Conservation (phyloP, 768 basidiomycete species). For the Calocybe gangraenosa region DNA sequence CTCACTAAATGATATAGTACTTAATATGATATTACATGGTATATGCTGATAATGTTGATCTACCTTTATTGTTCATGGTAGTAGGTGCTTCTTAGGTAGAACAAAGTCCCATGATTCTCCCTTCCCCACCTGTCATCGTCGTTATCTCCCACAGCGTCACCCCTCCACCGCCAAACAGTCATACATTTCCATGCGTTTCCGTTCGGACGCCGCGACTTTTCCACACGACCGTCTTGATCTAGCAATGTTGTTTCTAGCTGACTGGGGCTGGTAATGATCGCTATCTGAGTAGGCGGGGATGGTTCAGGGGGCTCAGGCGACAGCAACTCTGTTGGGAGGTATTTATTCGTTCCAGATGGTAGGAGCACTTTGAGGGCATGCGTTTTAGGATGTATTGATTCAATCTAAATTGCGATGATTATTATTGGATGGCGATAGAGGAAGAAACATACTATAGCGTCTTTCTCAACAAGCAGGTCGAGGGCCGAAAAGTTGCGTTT, state of each 20-base stretch:
- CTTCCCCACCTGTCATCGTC: slow-evolving; percentile 34
- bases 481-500: slow-evolving; percentile 40
- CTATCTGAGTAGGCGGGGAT: slow-evolving; percentile 24
- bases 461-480: slow-evolving; percentile 46
- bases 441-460: slow-evolving; percentile 38
- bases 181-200: slow-evolving; percentile 57
- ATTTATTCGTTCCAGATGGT: slow-evolving; percentile 28
- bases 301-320: slow-evolving; percentile 24
- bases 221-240: slow-evolving; percentile 47
- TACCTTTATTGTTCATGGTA: slow-evolving; percentile 26
- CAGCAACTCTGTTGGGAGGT: slow-evolving; percentile 35
- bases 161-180: slow-evolving; percentile 50
- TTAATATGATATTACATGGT: no score
- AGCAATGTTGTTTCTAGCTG: slow-evolving; percentile 50
- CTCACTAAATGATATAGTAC: no score
- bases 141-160: slow-evolving; percentile 19
- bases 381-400: slow-evolving; percentile 38
- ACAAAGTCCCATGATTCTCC: slow-evolving; percentile 44
- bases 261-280: slow-evolving; percentile 37
- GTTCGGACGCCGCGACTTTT: slow-evolving; percentile 35
- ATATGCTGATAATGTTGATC: no score
- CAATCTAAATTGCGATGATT: slow-evolving; percentile 30
- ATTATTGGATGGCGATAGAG: not conserved
- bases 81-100: slow-evolving; percentile 42
- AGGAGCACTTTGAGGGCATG: slow-evolving; percentile 39